Evolutionary conservation across 176 grass and related monocot genomes (phyloP), one percentile per base, ranked within the genome.

Genomic region (Metroxylon sagu): DNA sequence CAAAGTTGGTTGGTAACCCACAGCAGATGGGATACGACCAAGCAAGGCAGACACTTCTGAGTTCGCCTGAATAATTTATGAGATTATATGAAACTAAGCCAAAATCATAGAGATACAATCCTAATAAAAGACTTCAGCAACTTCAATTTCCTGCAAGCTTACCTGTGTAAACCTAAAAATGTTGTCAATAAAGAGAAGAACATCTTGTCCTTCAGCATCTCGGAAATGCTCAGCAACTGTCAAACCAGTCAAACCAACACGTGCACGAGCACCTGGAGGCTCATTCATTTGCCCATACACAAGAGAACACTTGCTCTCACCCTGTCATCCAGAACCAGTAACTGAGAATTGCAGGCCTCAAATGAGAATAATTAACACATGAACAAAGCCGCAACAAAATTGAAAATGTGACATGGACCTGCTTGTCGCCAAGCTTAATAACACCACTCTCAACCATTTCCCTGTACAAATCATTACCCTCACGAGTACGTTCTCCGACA

Each of bases 401-500:
- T 43, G 35, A 43, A 43, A 43, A 43, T 43, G 35, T 14, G 1
- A 43, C 35, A 43, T 7, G 2, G 35, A 89, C 90, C 90, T 86
- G 82, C 60, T 86, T 89, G 39, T 95, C 90, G 54, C 71, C 90
- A 51, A 95, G 90, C 79, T 95, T 95, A 54, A 95, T 95, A 61
- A 95, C 90, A 86, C 90, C 90, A 84, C 85, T 95, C 72, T 95
- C 90, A 86, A 95, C 89, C 90, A 95, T 95, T 81, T 95, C 90
- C 68, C 85, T 89, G 74, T 89, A 95, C 59, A 95, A 68, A 49
- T 95, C 90, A 84, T 95, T 95, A 62, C 90, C 90, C 70, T 95
- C 85, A 71, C 90, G 85, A 18, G 90, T 95, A 72, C 85, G 83
- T 48, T 95, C 90, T 64, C 90, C 90, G 0, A 95, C 90, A 84